phyloP scores from a whole-genome alignment of 768 basidiomycete species.

The Mycena venus region DNA sequence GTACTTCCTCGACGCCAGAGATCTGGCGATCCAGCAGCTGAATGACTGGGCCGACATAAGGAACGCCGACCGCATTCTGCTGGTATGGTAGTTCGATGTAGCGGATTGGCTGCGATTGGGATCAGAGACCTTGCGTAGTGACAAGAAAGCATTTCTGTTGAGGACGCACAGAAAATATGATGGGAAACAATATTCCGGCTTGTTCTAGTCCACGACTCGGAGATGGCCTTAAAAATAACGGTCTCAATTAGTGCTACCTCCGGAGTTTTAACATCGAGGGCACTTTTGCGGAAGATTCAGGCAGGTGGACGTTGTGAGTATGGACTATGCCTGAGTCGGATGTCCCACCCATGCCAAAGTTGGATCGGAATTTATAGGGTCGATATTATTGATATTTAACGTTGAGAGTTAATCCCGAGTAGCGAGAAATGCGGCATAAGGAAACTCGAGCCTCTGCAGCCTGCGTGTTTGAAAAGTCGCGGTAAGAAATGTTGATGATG shows the following conservation, averaged over 20 bases:
- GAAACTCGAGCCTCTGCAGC: too few species aligned
- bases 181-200: slow-evolving; percentile 21
- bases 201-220: slow-evolving; percentile 22
- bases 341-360: too few species aligned
- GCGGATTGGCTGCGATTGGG: slow-evolving; percentile 49
- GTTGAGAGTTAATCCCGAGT: too few species aligned
- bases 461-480: too few species aligned
- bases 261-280: not conserved
- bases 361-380: too few species aligned
- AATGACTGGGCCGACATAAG: slow-evolving; percentile 18
- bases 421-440: too few species aligned
- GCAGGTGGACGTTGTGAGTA: slow-evolving; percentile 6
- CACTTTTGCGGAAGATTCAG: slow-evolving; percentile 18
- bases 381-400: too few species aligned
- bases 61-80: slow-evolving; percentile 43
- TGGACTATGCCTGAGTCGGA: not conserved
- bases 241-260: not conserved
- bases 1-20: slow-evolving; percentile 39
- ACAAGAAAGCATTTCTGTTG: slow-evolving; percentile 35
- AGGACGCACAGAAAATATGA: slow-evolving; percentile 31
- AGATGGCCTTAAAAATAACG: too few species aligned
- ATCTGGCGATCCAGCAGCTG: slow-evolving; percentile 42
- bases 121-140: slow-evolving; percentile 39
- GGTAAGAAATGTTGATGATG: too few species aligned
- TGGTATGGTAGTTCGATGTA: slow-evolving; percentile 48